Percentiles rank a stretch among this genome's conserved stretches.
Evolutionary conservation across 2,329 filamentous ascomycete genomes (phyloP).

Genomic region (Aureobasidium subglaciale): DNA sequence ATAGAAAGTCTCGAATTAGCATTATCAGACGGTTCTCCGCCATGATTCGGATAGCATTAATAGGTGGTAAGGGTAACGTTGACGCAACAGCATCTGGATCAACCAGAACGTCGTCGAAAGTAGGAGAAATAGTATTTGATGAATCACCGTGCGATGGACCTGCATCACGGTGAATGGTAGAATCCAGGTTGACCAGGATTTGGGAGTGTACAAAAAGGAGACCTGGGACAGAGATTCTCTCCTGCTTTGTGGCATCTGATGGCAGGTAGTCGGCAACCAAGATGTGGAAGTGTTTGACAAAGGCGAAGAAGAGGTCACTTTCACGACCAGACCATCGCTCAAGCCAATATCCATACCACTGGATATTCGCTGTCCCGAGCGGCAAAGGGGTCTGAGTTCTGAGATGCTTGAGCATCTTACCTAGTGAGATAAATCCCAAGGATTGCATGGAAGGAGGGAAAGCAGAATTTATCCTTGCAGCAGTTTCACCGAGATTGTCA

Average conservation of each 20-base stretch:
- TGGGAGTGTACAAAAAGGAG: slow-evolving; percentile 78
- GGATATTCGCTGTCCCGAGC: slow-evolving; percentile 62
- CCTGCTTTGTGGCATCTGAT: slow-evolving; percentile 42
- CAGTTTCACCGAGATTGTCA: slow-evolving; percentile 40
- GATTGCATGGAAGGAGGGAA: slow-evolving; percentile 62
- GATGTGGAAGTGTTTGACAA: slow-evolving; percentile 80
- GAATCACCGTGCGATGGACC: slow-evolving; percentile 30
- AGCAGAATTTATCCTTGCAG: slow-evolving; percentile 57
- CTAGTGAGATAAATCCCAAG: slow-evolving; percentile 57
- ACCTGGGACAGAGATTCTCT: slow-evolving; percentile 62
- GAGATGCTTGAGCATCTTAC: slow-evolving; percentile 52
- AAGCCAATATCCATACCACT: slow-evolving; percentile 80
- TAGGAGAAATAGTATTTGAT: slow-evolving; percentile 39
- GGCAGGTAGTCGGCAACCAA: slow-evolving; percentile 59
- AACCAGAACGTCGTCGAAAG: slow-evolving; percentile 60
- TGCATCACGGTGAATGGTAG: slow-evolving; percentile 70
- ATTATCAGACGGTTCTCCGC: slow-evolving; percentile 82
- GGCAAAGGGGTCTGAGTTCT: slow-evolving; percentile 60
- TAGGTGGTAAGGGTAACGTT: slow-evolving; percentile 53
- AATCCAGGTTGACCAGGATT: slow-evolving; percentile 69
- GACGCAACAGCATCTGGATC: slow-evolving; percentile 61
- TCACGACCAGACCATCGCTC: slow-evolving; percentile 80
- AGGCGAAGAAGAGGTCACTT: slow-evolving; percentile 85
- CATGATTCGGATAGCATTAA: slow-evolving; percentile 72
- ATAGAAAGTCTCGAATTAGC: slow-evolving; percentile 72